Base-by-base conservation (phyloP, 1,284 basidiomycete genomes). In the Ceratobasidium sp. region DNA sequence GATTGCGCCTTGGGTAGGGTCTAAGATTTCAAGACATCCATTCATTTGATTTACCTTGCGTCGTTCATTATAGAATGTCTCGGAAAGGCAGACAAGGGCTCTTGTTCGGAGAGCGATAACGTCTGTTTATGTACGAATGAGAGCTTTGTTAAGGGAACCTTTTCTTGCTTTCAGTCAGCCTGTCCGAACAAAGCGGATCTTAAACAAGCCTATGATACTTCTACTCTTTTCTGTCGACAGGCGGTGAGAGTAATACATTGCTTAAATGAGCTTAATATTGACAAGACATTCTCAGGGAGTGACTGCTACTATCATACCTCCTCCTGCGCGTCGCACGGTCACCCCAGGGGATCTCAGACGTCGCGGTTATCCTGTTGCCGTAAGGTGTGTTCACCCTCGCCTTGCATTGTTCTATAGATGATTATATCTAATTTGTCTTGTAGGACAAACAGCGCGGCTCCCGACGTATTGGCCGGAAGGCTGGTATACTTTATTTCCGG, bases 191-290 rank as follows among this genome's bases (percentile, higher is more conserved):
- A 28, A 46, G 56, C 12, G 6, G 71, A 74, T 54, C 61, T 74
- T 20, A 64, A 54, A 33, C 48, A 38, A 26, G 71, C 71, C 4
- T 74, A 64, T 28, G 71, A 62, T 26, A 17, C 26, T 40, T 50
- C 71, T 42, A n/a, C 59, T 7, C 13, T n/a, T 17, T 33, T 65
- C 23, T 74, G 71, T 48, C 64, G 56, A 13, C 10, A 40, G 38
- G 71, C 71, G 12, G 61, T 64, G 26, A 65, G 44, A 50, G 54
- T 38, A 20, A 40, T 9, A 67, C 15, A 20, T 65, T 2, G 12
- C 50, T 44, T 4, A 40, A 56, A 42, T 48, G 7, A 83, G 69
- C 86, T 13, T 42, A 5, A 38, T 54, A 42, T n/a, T 62, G 12
- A 40, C 46, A 64, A 6, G 44, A 13, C 48, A 50, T 52, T 17